Evolutionary conservation across 2,329 filamentous ascomycete genomes (phyloP), one percentile per base, ranked within the genome.

Genomic region (Colletotrichum tabaci): DNA sequence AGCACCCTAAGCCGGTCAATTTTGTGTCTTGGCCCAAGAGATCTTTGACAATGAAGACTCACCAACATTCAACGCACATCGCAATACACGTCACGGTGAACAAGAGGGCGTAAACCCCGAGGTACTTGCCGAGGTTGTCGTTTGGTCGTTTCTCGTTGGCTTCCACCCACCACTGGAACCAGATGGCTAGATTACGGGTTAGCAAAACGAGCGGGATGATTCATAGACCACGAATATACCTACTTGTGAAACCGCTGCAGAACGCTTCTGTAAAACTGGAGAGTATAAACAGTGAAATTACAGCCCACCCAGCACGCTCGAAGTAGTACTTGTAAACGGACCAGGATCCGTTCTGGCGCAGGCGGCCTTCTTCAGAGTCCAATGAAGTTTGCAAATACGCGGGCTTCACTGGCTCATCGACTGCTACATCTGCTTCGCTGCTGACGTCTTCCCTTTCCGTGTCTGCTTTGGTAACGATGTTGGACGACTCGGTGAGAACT

Each of bases 111-210:
- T 68, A 68, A 7, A 68, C 61, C 6, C 61, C 66, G 38, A 68
- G 57, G 42, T 64, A 64, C 40, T 44, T 68, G 4, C 66, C 66
- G 2, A 68, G 49, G 13, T 64, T 50, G 15, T 56, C 26, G 30
- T 64, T 56, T n/a, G 66, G 61, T 8, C 55, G 30, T 1, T 40
- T 16, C 18, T 50, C 50, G 35, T 64, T 68, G 38, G 66, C 66
- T 50, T 68, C 66, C 3, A 58, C 61, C 66, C 66, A 68, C 66
- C 66, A 68, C 21, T 68, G 49, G 2, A 68, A 56, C 66, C 66
- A 68, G 38, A 68, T 57, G 3, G 49, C 66, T 68, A 21, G 12
- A 16, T 3, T 1, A 35, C n/a, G 18, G 2, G 26, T 62, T 9
- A 40, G 49, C 42, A 55, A 23, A 23, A 1, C 12, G 1, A 47